Conservation (phyloP, 345 rosid genomes). For the Streptanthus diversifolius region DNA sequence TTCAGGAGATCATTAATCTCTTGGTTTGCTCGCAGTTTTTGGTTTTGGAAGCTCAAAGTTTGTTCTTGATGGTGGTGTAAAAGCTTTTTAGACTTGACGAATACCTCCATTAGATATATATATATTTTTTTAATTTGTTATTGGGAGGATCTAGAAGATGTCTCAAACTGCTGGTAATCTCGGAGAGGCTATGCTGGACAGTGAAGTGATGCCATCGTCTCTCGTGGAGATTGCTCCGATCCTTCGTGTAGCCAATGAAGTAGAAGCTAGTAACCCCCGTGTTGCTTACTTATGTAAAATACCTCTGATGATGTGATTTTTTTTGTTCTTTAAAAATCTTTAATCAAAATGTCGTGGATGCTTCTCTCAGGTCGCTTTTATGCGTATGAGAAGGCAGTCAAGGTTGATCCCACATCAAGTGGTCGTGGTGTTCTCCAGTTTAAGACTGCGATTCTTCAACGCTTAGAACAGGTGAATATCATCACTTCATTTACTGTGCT, state of each 20-base stretch:
- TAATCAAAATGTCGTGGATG: too few relatives aligned
- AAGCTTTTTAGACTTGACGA: not conserved
- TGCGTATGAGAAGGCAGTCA: slow-evolving; percentile 75
- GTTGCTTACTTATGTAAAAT: slow-evolving; percentile 45
- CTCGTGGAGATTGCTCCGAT: slow-evolving; percentile 54
- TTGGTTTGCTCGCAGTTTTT: too few relatives aligned
- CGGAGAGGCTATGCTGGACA: slow-evolving; percentile 48
- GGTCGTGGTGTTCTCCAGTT: slow-evolving; percentile 85
- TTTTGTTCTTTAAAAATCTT: too few relatives aligned
- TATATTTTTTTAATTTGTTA: not conserved
- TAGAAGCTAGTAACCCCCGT: slow-evolving; percentile 49
- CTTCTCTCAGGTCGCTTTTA: slow-evolving; percentile 59
- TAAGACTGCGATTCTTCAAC: slow-evolving; percentile 72
- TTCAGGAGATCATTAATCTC: too few relatives aligned
- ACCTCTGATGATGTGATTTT: not conserved
- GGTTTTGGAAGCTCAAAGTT: not conserved
- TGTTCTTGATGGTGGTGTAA: not conserved
- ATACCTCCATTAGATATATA: slow-evolving; percentile 1
- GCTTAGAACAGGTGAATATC: slow-evolving; percentile 56
- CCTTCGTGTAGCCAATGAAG: slow-evolving; percentile 62
- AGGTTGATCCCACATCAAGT: slow-evolving; percentile 66
- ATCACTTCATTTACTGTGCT: slow-evolving; percentile 8
- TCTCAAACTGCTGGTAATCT: slow-evolving; percentile 46
- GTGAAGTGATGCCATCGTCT: slow-evolving; percentile 61
- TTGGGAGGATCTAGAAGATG: slow-evolving; percentile 32